Evolutionary conservation across 257 asterid species (phyloP), one percentile per base, ranked within the genome.

Genomic region (Solanum sejunctum): DNA sequence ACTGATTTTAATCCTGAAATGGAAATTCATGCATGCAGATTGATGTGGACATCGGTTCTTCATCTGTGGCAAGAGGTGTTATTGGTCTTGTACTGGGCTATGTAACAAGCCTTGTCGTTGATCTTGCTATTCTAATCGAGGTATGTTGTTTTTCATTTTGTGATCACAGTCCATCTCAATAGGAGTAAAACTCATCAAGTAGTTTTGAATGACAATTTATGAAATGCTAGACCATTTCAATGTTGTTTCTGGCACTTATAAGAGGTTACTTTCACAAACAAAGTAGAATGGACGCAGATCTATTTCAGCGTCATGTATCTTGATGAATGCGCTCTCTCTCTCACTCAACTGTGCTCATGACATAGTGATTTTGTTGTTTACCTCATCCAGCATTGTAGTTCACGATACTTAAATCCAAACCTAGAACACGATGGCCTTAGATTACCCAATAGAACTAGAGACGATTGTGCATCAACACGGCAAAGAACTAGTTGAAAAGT

Each of bases 41-140:
- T 86, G 99, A 95, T 84, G 95, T 97, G 84, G 99, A 95, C 91
- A 95, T 97, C 84, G 99, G 99, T 80, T 97, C 99, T 41, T 97
- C 99, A 54, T 95, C 99, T 28, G 99, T 97, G 69, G 99, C 99
- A 84, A 93, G 95, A 90, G 91, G 99, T 23, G 98, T 97, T 75
- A 91, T 95, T 17, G 88, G 99, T 56, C 98, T 97, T 20, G 99
- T 97, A 73, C 98, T 97, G 87, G 99, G 99, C 84, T 95, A 94
- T 49, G 92, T 94, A 80, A 92, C 98, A 11, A 94, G 96, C 93
- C 87, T 97, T 84, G 98, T 97, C 84, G 97, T 97, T 81, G 99
- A 97, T 89, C 98, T 97, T 83, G 98, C 98, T 55, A 91, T 97
- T 43, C 90, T 95, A 81, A 88, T 97, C 86, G 98, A 97, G 99